A percentile compares a stretch with the other conserved stretches of the same genome.
Evolutionary conservation across 73 alveolate genomes (phyloP).

Genomic region (Tetrahymena malaccensis): DNA sequence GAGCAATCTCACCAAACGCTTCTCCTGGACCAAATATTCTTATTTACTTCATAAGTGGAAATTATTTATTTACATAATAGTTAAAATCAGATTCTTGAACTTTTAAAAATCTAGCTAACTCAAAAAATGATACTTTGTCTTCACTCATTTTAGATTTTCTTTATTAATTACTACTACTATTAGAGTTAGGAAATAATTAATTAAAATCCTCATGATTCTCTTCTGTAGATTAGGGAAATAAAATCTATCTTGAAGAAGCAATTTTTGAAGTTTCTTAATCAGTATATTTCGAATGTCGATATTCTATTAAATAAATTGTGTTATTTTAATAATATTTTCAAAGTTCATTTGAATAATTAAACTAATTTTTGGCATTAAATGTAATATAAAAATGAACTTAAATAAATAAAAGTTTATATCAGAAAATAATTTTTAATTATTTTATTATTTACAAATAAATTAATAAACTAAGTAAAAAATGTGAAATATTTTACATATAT

Average conservation of each 20-base stretch:
- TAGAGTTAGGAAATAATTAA: neutral
- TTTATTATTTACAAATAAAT: no score
- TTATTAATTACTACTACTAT: neutral
- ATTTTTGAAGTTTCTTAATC: neutral
- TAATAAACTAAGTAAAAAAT: no score
- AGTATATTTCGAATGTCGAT: neutral
- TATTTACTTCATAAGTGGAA: constrained; percentile 24
- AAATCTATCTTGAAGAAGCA: neutral
- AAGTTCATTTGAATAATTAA: no score
- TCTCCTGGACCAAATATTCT: constrained; percentile 71
- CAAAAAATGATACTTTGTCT: neutral
- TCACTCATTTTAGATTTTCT: neutral
- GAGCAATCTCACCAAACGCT: constrained; percentile 91
- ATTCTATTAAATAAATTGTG: neutral
- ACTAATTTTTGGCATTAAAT: no score
- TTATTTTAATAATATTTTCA: no score
- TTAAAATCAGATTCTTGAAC: neutral
- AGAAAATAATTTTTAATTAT: no score
- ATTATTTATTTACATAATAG: neutral
- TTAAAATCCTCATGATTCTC: neutral
- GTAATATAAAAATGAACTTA: no score
- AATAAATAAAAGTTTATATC: no score
- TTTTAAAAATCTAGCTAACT: neutral
- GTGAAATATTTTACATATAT: neutral
- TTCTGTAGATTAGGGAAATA: neutral